Evolutionary conservation across 169 alveolate genomes (phyloP).

Genomic region (Eimeria maxima): DNA sequence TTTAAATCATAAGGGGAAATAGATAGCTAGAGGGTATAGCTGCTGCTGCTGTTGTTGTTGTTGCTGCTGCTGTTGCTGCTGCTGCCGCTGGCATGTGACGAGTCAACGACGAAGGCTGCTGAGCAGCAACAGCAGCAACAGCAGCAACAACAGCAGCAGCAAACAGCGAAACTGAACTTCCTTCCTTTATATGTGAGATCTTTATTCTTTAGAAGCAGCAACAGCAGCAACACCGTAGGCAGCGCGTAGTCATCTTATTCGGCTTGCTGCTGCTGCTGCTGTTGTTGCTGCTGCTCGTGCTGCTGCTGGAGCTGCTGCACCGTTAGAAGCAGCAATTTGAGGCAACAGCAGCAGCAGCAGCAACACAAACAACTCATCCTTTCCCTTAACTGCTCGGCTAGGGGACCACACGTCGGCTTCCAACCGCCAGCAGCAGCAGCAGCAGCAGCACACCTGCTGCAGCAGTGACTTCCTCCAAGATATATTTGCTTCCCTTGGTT

Average conservation of each 20-base stretch:
- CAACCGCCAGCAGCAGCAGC: conserved; percentile 24
- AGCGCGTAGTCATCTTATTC: background rate
- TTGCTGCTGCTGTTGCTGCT: background rate
- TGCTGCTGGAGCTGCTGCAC: conserved; percentile 1
- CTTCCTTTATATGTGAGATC: background rate
- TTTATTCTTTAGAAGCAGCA: background rate
- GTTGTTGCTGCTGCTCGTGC: conserved; percentile 17
- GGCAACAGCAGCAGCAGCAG: conserved; percentile 6
- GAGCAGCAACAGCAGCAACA: conserved; percentile 2
- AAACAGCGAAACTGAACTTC: background rate
- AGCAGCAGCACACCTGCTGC: conserved; percentile 11
- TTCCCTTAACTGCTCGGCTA: background rate
- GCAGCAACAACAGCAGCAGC: background rate
- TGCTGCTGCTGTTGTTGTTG: background rate
- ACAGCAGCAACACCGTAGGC: background rate
- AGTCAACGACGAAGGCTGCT: background rate
- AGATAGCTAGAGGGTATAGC: background rate
- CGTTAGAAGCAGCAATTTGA: background rate
- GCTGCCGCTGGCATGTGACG: conserved; percentile 10
- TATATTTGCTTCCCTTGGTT: background rate
- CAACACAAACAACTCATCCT: background rate
- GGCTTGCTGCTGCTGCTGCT: conserved; percentile 44
- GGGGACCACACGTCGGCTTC: background rate
- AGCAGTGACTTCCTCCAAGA: background rate
- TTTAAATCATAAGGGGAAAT: background rate